Base-by-base conservation (phyloP, 768 basidiomycete species). In the Hypsizygus marmoreus region DNA sequence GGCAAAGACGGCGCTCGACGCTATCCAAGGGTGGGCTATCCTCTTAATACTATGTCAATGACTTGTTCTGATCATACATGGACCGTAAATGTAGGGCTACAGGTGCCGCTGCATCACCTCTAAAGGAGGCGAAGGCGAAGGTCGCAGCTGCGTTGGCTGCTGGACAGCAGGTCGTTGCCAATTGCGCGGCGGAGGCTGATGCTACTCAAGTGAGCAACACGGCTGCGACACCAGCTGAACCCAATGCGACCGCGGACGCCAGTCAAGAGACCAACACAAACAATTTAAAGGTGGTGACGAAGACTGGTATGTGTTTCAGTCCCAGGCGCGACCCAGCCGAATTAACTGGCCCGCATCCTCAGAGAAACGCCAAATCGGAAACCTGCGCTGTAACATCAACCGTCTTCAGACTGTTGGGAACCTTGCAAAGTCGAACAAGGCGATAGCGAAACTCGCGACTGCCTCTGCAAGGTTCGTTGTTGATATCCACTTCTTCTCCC, bases 351-450 rank as follows among this genome's bases (percentile, higher is more conserved):
- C 6, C n/a, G 11, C 6, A 4, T 28, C 24, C 19, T 41, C 28
- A 42, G 55, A 48, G 38, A 53, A 45, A 40, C 47, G 52, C 12
- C 51, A 53, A 35, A 48, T 57, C 20, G 55, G 55, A 25, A 39
- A 45, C n/a, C 32, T 54, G 19, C 47, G 39, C 13, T 57, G 55
- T 44, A 57, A 57, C 41, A 24, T 49, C 17, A 47, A 49, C 4
- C 52, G 53, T 24, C 11, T 51, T 8, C 31, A 54, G 39, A 57
- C 49, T 12, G 49, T 57, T 2, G 20, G 40, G 5, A 49, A 38
- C 28, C 55, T 54, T 34, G 52, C 44, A 10, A 42, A 16, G 20
- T 47, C 55, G 5, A 43, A 43, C 13, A 36, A 34, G 20, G 52
- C 55, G 7, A 47, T 57, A n/a, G 26, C 47, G 29, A 44, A 51